Conservation (phyloP, 2,329 filamentous ascomycete genomes). For the Hymenoscyphus infarciens region DNA sequence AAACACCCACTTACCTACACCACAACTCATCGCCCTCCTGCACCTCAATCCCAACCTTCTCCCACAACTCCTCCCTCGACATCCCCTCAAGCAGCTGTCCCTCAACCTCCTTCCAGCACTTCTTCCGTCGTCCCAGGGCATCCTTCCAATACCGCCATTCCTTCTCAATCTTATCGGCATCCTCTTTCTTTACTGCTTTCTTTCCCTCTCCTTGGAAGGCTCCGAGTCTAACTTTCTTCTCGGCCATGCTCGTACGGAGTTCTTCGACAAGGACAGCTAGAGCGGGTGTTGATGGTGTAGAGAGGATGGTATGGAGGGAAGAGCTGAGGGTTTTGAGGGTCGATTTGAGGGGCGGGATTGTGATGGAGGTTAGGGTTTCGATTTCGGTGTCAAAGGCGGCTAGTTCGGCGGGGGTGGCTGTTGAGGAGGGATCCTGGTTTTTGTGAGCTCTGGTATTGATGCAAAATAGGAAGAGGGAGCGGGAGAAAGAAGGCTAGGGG, state of each 20-base stretch:
- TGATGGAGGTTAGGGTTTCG: conserved; percentile 40
- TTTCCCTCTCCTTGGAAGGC: neutral
- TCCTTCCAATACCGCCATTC: conserved; percentile 45
- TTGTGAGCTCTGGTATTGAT: neutral
- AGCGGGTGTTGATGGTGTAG: conserved; percentile 48
- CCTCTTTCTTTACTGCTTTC: conserved; percentile 41
- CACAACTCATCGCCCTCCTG: conserved; percentile 14
- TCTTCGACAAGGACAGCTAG: conserved; percentile 42
- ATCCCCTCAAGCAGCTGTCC: conserved; percentile 46
- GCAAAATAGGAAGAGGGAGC: too few species aligned
- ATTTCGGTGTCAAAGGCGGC: conserved; percentile 48
- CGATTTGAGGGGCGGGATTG: conserved; percentile 46
- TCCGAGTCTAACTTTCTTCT: conserved; percentile 39
- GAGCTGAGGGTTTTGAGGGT: conserved; percentile 45
- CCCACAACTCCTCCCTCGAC: conserved; percentile 48
- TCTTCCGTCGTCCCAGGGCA: conserved; percentile 32
- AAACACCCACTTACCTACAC: neutral
- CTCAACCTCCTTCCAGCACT: conserved; percentile 30
- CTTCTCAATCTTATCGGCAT: conserved; percentile 43
- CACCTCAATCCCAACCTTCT: conserved; percentile 30
- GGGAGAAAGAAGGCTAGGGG: too few species aligned
- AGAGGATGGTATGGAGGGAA: conserved; percentile 38
- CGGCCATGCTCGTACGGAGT: conserved; percentile 43
- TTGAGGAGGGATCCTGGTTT: conserved; percentile 46
- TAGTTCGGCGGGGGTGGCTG: conserved; percentile 46